phyloP scores from a whole-genome alignment of 2,329 filamentous ascomycete genomes.

The Byssochlamys sp. region DNA sequence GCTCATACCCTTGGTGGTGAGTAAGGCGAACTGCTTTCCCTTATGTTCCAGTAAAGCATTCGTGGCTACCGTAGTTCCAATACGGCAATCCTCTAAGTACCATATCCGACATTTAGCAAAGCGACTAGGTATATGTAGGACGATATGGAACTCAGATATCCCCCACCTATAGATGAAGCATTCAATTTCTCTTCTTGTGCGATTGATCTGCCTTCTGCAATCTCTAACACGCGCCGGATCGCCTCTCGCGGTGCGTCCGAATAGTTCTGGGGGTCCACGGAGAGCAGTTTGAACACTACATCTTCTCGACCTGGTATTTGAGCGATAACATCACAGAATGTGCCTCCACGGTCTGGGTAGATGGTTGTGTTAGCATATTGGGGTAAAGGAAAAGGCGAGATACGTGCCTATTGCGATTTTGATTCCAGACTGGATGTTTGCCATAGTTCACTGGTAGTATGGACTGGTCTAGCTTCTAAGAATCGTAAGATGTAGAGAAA shows the following conservation, averaged over 20 bases:
- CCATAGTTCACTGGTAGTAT: neutral
- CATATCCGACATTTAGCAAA: neutral
- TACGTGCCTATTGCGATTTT: slow-evolving; percentile 4
- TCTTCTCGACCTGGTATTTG: slow-evolving; percentile 14
- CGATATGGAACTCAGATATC: slow-evolving; percentile 4
- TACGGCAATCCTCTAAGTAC: slow-evolving; percentile 51
- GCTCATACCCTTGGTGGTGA: slow-evolving; percentile 59
- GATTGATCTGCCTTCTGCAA: slow-evolving; percentile 10
- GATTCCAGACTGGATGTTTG: neutral
- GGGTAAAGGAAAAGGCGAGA: neutral
- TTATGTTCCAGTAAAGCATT: slow-evolving; percentile 80
- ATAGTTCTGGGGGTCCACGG: slow-evolving; percentile 21
- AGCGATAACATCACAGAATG: slow-evolving; percentile 21
- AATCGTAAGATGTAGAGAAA: neutral
- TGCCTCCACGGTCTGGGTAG: slow-evolving; percentile 15
- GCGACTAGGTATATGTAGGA: neutral
- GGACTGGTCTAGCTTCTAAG: neutral
- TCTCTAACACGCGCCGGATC: slow-evolving; percentile 63
- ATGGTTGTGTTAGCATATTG: neutral
- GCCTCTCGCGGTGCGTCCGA: slow-evolving; percentile 59
- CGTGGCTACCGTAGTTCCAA: slow-evolving; percentile 88
- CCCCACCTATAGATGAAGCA: slow-evolving; percentile 5
- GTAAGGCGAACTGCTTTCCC: slow-evolving; percentile 72
- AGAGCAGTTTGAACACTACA: slow-evolving; percentile 22
- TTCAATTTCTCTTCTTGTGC: slow-evolving; percentile 8